These are phyloP conservation scores for Anethum foeniculum DNA, from an alignment of 140 eudicot genomes.

Conservation along the genomic window DNA sequence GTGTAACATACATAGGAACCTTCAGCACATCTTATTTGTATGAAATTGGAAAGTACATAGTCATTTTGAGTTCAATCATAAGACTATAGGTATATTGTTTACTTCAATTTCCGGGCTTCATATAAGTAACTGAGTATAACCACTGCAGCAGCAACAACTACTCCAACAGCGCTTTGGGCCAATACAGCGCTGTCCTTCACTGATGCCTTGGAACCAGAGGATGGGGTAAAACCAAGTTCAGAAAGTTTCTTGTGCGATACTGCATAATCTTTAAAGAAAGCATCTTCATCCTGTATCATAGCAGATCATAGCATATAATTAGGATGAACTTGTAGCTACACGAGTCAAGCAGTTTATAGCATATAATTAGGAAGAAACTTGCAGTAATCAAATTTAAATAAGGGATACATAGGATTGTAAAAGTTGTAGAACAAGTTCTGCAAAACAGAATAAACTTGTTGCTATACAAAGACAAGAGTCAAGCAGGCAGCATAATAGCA, in stretches of 20 bases:
- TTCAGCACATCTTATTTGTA: slow-evolving; percentile 14
- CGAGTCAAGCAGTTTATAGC: neutral
- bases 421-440: neutral
- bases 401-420: neutral
- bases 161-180: slow-evolving; percentile 94
- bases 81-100: slow-evolving; percentile 8
- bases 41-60: slow-evolving; percentile 11
- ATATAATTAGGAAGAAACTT: neutral
- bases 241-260: slow-evolving; percentile 93
- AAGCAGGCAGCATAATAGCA: neutral
- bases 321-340: neutral
- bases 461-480: neutral
- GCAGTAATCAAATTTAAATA: neutral
- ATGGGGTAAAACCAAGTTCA: slow-evolving; percentile 69
- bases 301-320: too few relatives aligned
- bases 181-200: slow-evolving; percentile 53
- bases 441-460: neutral
- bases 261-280: slow-evolving; percentile 76
- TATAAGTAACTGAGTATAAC: slow-evolving; percentile 67
- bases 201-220: slow-evolving; percentile 31
- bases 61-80: slow-evolving; percentile 1
- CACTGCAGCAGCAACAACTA: slow-evolving; percentile 78
- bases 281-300: slow-evolving; percentile 33
- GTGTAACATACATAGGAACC: neutral
- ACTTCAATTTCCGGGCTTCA: slow-evolving; percentile 64